Base-by-base conservation (phyloP, 1,284 basidiomycete genomes). In the Exobasidium cylindrosporum region DNA sequence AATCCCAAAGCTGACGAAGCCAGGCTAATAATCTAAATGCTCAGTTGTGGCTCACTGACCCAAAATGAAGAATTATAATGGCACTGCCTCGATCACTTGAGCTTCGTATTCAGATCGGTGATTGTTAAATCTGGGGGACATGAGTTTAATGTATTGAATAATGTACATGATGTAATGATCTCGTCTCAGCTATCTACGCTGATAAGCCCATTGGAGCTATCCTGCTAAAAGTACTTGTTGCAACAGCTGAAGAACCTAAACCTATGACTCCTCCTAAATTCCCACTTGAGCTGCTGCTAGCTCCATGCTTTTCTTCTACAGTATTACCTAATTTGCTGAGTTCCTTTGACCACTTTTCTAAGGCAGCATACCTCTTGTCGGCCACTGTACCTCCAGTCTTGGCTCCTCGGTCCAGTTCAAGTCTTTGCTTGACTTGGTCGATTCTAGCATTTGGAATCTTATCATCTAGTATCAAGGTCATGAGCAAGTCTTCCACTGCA, bases 401-500 rank as follows among this genome's bases (percentile, higher is more conserved):
- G 50, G 29, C 52, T 57, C 62, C 53, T 54, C 57, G 84, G 73
- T 96, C 91, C 26, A 98, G 84, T 73, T 97, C 91, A 14, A 99
- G 84, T 58, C 90, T 85, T 83, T 93, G 92, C 23, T 89, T 87
- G 35, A 96, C 92, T 82, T 97, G 93, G 80, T 99, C 95, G 74
- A 98, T 96, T 70, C 88, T 86, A 50, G 21, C 47, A 17, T 95
- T 96, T 69, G 93, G 88, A 35, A 99, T 91, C 79, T 91, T 94
- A 26, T 90, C 91, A 80, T 98, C 95, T 30, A 97, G 82, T 62
- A 99, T 97, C 21, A 98, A 85, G 43, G 90, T 89, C 63, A 97
- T 89, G 35, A 98, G 86, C 30, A 98, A 86, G 61, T 91, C 91
- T 77, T 97, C 94, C 2, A 96, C 93, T 77, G 97, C 92, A 50